Base-by-base conservation (phyloP, 2,329 filamentous ascomycete species). In the Trichoderma aggressivum region DNA sequence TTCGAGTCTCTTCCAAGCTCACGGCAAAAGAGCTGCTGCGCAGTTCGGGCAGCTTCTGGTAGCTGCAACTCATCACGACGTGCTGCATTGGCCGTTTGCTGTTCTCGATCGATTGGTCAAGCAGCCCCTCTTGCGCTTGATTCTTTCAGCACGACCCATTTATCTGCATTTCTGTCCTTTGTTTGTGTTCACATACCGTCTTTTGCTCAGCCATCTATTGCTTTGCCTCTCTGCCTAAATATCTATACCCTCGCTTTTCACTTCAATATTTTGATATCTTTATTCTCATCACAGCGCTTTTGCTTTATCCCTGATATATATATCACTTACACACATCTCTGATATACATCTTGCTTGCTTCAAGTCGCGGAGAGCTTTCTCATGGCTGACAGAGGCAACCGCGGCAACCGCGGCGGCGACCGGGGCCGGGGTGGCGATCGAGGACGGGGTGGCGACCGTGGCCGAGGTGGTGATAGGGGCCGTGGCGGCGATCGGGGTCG, bases 341-440 rank as follows among this genome's bases (percentile, higher is more conserved):
- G 24, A 50, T n/a, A 21, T 14, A 39, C 30, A 39, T 32, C 47
- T 58, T 43, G 28, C 32, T 24, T 30, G 10, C 43, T 36, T 39
- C 43, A 26, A 24, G 36, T 24, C 39, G 16, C 58, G n/a, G 21
- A 30, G 36, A 36, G 34, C 56, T 62, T 47, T 24, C 24, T 56
- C 59, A 70, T 70, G 67, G 68, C 55, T 24, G 68, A 74, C 24
- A 73, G 75, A 59, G 73, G 77, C 39, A 70, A 74, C 58, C 67
- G 71, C 7, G 70, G 75, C 28, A 67, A 71, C 59, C 60, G 73
- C 16, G 68, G 72, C 39, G 70, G 71, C 56, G 62, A 70, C 53
- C 70, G 43, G 18, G 43, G 65, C 36, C 69, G 73, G 36, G 60
- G 71, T 59, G 53, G 72, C 21, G 70, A 63, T 39, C 71, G 75